Evolutionary conservation across 306 rosid species (phyloP).

Genomic region (Pyrus communis): DNA sequence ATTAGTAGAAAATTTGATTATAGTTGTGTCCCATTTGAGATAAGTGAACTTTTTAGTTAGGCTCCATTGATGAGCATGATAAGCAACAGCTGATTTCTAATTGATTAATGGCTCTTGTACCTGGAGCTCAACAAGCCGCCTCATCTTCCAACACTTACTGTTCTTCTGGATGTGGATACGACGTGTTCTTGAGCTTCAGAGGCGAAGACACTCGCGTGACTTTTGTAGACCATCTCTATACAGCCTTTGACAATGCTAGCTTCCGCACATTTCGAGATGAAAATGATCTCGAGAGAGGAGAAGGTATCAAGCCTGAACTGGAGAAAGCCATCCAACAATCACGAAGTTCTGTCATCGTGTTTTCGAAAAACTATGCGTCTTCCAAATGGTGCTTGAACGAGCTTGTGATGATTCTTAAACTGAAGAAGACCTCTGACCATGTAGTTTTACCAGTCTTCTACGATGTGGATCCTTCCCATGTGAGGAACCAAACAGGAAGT

Average conservation of each 20-base stretch:
- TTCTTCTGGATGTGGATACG: too few relatives aligned
- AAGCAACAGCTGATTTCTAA: background rate
- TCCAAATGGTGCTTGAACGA: slow-evolving; percentile 1
- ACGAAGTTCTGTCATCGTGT: background rate
- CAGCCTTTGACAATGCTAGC: background rate
- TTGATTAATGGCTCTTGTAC: background rate
- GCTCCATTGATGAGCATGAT: too few relatives aligned
- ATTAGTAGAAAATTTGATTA: too few relatives aligned
- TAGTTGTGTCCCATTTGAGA: too few relatives aligned
- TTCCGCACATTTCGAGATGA: background rate
- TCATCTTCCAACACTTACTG: background rate
- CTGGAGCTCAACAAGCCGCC: background rate
- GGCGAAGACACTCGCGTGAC: background rate
- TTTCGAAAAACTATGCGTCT: background rate
- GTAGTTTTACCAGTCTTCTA: background rate
- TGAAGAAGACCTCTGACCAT: background rate
- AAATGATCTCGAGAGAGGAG: background rate
- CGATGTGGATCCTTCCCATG: background rate
- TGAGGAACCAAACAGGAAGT: background rate
- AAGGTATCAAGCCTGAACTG: background rate
- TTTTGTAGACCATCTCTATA: background rate
- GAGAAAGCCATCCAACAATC: background rate
- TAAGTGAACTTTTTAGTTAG: too few relatives aligned
- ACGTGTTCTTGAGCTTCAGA: slow-evolving; percentile 5
- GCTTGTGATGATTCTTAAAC: background rate